phyloP scores from a whole-genome alignment of 73 alveolate genomes.

The Paramecium tetraurelia region DNA sequence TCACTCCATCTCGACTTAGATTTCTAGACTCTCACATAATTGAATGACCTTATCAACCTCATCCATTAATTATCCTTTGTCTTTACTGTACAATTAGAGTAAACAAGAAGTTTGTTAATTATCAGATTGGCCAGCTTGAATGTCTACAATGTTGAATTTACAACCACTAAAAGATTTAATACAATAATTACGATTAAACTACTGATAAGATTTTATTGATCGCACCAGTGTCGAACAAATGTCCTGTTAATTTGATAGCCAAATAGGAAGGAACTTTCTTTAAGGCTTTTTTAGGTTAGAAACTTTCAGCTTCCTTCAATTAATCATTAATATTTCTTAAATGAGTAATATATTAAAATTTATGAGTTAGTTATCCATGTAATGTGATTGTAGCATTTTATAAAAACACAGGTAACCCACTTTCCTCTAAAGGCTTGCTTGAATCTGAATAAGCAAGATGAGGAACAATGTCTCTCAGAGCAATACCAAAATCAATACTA shows the following conservation, averaged over 20 bases:
- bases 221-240: constrained; percentile 36
- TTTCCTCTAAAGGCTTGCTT: neutral
- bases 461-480: constrained; percentile 8
- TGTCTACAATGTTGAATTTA: constrained; percentile 37
- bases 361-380: constrained; percentile 9
- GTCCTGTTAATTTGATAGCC: constrained; percentile 39
- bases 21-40: neutral
- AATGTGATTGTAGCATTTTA: constrained; percentile 5
- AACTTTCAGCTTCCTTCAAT: constrained; percentile 19
- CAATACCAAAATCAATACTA: constrained; percentile 44
- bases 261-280: constrained; percentile 40
- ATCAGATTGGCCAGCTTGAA: constrained; percentile 24
- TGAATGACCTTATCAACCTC: neutral
- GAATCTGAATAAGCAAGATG: constrained; percentile 23
- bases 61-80: constrained; percentile 35
- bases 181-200: neutral
- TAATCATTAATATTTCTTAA: constrained; percentile 33
- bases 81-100: neutral
- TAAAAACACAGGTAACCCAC: constrained; percentile 7
- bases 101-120: neutral
- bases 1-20: neutral
- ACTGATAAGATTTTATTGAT: neutral
- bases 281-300: constrained; percentile 35
- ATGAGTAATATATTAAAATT: constrained; percentile 35
- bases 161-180: neutral